phyloP scores from a whole-genome alignment of 257 asterid species.

The Solanum bulbocastanum region DNA sequence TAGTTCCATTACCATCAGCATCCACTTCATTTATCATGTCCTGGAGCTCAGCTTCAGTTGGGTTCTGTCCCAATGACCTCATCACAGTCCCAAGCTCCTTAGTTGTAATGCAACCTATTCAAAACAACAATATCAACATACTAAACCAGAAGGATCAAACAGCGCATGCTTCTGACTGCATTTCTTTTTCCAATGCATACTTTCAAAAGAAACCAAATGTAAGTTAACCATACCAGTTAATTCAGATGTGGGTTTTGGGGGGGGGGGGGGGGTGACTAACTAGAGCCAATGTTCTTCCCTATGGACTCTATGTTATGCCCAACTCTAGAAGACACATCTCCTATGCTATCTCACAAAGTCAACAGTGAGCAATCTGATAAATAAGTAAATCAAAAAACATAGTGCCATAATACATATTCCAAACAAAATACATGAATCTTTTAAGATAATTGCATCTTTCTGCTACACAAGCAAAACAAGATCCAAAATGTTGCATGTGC shows the following conservation, averaged over 20 bases:
- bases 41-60: slow-evolving; percentile 60
- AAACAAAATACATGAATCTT: not conserved
- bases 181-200: too few relatives aligned
- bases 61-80: slow-evolving; percentile 63
- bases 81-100: slow-evolving; percentile 63
- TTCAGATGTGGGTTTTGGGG: not conserved
- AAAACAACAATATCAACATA: not conserved
- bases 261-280: not conserved
- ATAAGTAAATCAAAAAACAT: not conserved
- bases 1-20: slow-evolving; percentile 62
- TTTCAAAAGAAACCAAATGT: not conserved
- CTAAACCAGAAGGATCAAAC: not conserved
- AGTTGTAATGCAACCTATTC: slow-evolving; percentile 55
- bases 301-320: not conserved
- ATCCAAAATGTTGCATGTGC: not conserved
- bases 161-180: not conserved
- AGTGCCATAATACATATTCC: not conserved
- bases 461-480: not conserved
- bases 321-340: not conserved
- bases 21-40: slow-evolving; percentile 61
- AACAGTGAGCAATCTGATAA: not conserved
- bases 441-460: not conserved
- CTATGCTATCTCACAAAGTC: not conserved
- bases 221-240: not conserved
- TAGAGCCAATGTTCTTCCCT: not conserved